A percentile compares a stretch with the other conserved stretches of the same genome.
phyloP scores from a whole-genome alignment of 441 rosid genomes.

The Pelargonium cotyledonis region DNA sequence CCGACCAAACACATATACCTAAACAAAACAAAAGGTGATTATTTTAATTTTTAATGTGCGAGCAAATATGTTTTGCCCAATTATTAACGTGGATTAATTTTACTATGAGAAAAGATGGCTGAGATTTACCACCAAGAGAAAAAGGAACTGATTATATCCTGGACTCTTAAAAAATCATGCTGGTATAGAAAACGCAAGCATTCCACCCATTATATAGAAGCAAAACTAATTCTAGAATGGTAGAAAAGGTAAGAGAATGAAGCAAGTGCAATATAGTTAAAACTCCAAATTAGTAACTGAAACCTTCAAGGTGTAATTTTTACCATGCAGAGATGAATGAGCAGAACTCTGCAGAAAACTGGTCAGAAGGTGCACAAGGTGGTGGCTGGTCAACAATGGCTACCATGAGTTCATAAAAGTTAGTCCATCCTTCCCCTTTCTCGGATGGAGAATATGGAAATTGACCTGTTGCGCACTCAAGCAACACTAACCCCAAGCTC shows the following conservation, averaged over 20 bases:
- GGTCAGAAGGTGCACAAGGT: slow-evolving; percentile 61
- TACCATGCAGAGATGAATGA: slow-evolving; percentile 92
- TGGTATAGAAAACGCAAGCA: no score
- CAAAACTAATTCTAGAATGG: neutral
- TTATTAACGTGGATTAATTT: no score
- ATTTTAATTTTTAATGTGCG: no score
- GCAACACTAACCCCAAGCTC: slow-evolving; percentile 85
- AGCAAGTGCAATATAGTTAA: neutral
- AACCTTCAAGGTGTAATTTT: slow-evolving; percentile 1
- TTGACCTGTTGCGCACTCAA: slow-evolving; percentile 81
- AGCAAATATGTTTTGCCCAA: no score
- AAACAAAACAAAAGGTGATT: no score
- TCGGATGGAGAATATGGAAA: slow-evolving; percentile 78
- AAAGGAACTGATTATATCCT: no score
- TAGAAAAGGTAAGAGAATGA: neutral
- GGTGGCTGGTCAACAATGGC: slow-evolving; percentile 74
- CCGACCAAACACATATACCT: no score
- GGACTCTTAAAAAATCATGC: no score
- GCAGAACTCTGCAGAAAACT: slow-evolving; percentile 70
- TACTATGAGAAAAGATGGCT: no score
- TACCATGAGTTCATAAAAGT: slow-evolving; percentile 84
- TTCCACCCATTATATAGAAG: no score
- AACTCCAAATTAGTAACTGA: neutral
- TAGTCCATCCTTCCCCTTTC: slow-evolving; percentile 58
- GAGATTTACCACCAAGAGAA: no score